Evolutionary conservation across 352 stramenopile species (phyloP), one percentile per base, ranked within the genome.

Genomic region (Hyaloperonospora brassicae): DNA sequence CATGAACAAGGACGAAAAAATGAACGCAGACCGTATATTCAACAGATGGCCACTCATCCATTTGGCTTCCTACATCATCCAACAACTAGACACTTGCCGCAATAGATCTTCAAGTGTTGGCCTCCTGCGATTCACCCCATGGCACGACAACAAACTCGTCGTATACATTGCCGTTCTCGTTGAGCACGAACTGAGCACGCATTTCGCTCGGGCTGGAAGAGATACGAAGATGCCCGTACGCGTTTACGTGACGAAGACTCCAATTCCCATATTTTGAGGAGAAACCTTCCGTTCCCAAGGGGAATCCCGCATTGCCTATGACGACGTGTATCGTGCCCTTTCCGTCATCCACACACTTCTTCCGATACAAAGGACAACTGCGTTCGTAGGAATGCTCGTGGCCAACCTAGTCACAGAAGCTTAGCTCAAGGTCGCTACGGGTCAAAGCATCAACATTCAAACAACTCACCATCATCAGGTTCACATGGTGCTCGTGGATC

Each of bases 361-460:
- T 79, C 11, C 68, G 68, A 59, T 79, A 86, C 13, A 95, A 62
- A 2, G 82, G 76, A 47, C 90, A 97, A 31, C 70, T 90, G 21
- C 86, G 78, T 49, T 96, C 74, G 62, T 97, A 97, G 1, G 75
- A 76, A 62, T 98, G 89, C 61, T 95, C 86, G 57, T 98, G 89
- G 0, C 88, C 89, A 52, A 80, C 73, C 57, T 88, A 42, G n/a
- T 27, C 25, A 25, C 9, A 56, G 38, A 41, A 11, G 55, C 17
- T 63, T 54, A 63, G 42, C 47, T n/a, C 22, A 39, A 9, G 52
- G 36, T 40, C 22, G n/a, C 8, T 47, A 14, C 12, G n/a, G 17
- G 1, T 43, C 31, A 11, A 24, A 49, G 17, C 12, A 4, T 14
- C 45, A 34, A 30, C 14, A 17, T 23, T 11, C 36, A 25, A 38